phyloP scores from a whole-genome alignment of 768 basidiomycete species.

The Favolaschia claudopus region DNA sequence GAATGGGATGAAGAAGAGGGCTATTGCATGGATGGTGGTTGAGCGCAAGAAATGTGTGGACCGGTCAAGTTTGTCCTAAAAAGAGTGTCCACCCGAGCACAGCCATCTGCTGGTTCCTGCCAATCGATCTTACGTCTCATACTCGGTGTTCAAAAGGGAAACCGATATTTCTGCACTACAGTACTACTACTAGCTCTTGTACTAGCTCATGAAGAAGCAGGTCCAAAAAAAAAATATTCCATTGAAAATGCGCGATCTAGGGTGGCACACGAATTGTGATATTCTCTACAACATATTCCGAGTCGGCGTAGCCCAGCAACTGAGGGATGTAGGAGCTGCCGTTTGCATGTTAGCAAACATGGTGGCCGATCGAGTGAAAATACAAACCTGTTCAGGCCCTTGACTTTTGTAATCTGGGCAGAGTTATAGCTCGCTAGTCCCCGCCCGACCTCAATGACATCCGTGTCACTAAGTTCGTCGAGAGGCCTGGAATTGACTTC shows the following conservation, averaged over 20 bases:
- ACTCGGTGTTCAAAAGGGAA: too few relatives aligned
- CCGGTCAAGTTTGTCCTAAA: slow-evolving; percentile 38
- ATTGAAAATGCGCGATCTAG: too few relatives aligned
- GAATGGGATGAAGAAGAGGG: slow-evolving; percentile 1
- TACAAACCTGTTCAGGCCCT: slow-evolving; percentile 90
- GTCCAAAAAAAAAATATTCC: too few relatives aligned
- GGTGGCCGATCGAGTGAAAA: not conserved
- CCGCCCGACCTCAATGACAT: slow-evolving; percentile 89
- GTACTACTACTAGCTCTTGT: too few relatives aligned
- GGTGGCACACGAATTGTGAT: slow-evolving; percentile 79
- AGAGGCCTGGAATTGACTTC: slow-evolving; percentile 30
- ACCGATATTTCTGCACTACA: too few relatives aligned
- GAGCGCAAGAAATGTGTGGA: slow-evolving; percentile 52
- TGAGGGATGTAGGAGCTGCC: slow-evolving; percentile 80
- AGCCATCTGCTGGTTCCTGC: too few relatives aligned
- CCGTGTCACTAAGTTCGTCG: slow-evolving; percentile 55
- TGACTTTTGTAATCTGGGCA: slow-evolving; percentile 86
- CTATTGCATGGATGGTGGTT: slow-evolving; percentile 49
- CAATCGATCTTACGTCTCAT: too few relatives aligned
- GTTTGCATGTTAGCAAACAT: slow-evolving; percentile 21
- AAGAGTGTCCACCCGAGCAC: too few relatives aligned
- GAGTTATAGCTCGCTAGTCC: slow-evolving; percentile 97
- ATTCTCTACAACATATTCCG: slow-evolving; percentile 97
- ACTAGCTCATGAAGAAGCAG: too few relatives aligned
- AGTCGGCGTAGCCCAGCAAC: slow-evolving; percentile 91